A percentile compares a stretch with the other conserved stretches of the same genome.
phyloP scores from a whole-genome alignment of 2,329 filamentous ascomycete genomes.

The Emergomyces pasteurianus region DNA sequence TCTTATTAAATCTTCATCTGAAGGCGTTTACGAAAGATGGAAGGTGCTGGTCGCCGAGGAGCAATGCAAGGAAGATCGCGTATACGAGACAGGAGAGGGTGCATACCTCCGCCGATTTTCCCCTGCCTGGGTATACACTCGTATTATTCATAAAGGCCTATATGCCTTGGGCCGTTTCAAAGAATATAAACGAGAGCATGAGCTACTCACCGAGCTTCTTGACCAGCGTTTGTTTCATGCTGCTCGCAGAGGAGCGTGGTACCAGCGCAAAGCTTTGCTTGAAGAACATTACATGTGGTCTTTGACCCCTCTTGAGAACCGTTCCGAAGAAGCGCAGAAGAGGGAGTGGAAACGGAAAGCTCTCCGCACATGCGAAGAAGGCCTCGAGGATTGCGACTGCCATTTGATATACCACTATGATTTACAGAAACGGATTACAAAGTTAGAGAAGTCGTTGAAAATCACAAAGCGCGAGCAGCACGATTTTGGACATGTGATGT shows the following conservation, averaged over 20 bases:
- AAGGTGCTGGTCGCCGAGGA: conserved; percentile 59
- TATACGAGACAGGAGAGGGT: conserved; percentile 74
- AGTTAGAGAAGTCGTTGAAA: conserved; percentile 74
- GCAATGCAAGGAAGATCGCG: conserved; percentile 59
- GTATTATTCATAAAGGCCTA: conserved; percentile 80
- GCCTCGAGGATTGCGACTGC: conserved; percentile 75
- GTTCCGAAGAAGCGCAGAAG: conserved; percentile 51
- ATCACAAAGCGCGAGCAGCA: conserved; percentile 79
- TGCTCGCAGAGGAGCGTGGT: conserved; percentile 79
- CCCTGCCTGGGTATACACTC: conserved; percentile 83
- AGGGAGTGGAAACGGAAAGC: conserved; percentile 73
- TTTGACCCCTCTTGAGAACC: conserved; percentile 38
- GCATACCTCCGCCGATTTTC: conserved; percentile 83
- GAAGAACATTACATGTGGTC: conserved; percentile 91
- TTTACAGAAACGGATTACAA: conserved; percentile 82
- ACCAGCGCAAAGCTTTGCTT: conserved; percentile 83
- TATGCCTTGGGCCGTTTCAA: conserved; percentile 72
- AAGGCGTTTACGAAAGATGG: conserved; percentile 73
- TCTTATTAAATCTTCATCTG: conserved; percentile 58
- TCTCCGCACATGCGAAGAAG: conserved; percentile 68
- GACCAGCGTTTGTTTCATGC: conserved; percentile 73
- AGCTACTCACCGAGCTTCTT: conserved; percentile 62
- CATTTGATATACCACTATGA: conserved; percentile 92
- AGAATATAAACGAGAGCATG: conserved; percentile 63
- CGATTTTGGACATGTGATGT: conserved; percentile 75